Conservation (phyloP, 495 filamentous ascomycete genomes). For the Aspergillus kassunensis region DNA sequence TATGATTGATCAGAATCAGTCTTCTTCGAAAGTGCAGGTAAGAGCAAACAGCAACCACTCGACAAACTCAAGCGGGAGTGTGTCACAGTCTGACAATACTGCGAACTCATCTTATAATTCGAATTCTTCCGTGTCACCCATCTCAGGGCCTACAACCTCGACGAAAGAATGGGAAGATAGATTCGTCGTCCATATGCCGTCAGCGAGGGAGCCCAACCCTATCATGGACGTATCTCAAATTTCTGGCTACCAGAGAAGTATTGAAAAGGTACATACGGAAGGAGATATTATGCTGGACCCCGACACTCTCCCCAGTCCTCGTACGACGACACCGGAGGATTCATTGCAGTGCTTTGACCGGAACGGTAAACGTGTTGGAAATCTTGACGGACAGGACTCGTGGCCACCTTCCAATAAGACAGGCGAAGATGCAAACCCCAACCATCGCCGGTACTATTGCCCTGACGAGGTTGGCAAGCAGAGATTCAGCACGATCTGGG, state of each 20-base stretch:
- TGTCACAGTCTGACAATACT: constrained; percentile 17
- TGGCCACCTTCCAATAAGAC: constrained; percentile 11
- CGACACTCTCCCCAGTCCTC: constrained; percentile 31
- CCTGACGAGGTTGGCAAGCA: constrained; percentile 43
- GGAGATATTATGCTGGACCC: constrained; percentile 31
- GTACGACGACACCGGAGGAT: constrained; percentile 27
- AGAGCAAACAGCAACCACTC: constrained; percentile 23
- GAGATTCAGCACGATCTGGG: constrained; percentile 38
- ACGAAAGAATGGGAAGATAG: constrained; percentile 41
- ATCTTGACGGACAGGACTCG: constrained; percentile 23
- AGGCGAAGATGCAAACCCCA: constrained; percentile 7
- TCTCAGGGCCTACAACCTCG: constrained; percentile 31
- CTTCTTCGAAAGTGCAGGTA: constrained; percentile 11
- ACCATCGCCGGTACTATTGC: constrained; percentile 31
- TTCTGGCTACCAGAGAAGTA: constrained; percentile 36
- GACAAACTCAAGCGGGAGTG: background rate
- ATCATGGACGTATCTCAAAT: constrained; percentile 40
- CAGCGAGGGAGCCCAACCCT: constrained; percentile 41
- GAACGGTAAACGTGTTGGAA: constrained; percentile 10
- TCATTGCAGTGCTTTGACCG: background rate
- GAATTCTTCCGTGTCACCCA: constrained; percentile 30
- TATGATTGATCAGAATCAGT: constrained; percentile 2
- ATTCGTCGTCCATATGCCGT: constrained; percentile 47
- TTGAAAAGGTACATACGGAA: constrained; percentile 30
- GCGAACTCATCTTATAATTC: constrained; percentile 31